phyloP scores from a whole-genome alignment of 2,329 filamentous ascomycete species.

The Cordyceps farinosa region DNA sequence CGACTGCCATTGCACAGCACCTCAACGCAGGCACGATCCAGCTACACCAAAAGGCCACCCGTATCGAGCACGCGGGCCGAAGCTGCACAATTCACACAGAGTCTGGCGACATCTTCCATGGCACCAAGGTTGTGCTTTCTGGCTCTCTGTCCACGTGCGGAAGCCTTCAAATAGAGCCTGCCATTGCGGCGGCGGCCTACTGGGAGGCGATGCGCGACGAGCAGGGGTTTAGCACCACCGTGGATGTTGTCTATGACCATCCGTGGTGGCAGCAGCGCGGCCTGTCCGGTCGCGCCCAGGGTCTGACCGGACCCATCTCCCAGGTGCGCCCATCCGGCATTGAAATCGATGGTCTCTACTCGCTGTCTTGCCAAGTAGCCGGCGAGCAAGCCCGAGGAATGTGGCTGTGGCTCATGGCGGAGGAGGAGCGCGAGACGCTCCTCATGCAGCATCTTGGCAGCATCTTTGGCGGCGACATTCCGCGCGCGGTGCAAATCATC shows the following conservation, averaged over 20 bases:
- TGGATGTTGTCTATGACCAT: constrained; percentile 21
- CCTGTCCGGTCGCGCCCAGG: constrained; percentile 21
- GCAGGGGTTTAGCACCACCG: constrained; percentile 21
- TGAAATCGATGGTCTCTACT: constrained; percentile 19
- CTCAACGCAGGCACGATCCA: constrained; percentile 20
- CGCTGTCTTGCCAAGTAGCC: constrained; percentile 23
- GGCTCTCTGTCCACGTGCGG: constrained; percentile 18
- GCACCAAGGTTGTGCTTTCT: constrained; percentile 22
- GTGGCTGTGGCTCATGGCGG: constrained; percentile 18
- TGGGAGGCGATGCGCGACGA: constrained; percentile 20
- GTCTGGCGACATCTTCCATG: constrained; percentile 21
- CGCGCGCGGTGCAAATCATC: constrained; percentile 17
- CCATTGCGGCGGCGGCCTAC: constrained; percentile 21
- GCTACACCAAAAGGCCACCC: constrained; percentile 20
- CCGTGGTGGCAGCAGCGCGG: constrained; percentile 26
- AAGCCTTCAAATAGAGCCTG: constrained; percentile 20
- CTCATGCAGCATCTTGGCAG: constrained; percentile 15
- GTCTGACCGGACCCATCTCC: constrained; percentile 19
- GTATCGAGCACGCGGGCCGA: constrained; percentile 21
- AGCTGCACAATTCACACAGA: constrained; percentile 20
- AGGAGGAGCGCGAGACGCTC: constrained; percentile 15
- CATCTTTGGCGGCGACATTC: constrained; percentile 19
- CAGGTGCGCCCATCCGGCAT: constrained; percentile 20
- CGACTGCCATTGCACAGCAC: constrained; percentile 18
- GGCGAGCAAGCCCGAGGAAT: constrained; percentile 21